Base-by-base conservation (phyloP, 2,329 filamentous ascomycete species). In the Seiridium cupressi region DNA sequence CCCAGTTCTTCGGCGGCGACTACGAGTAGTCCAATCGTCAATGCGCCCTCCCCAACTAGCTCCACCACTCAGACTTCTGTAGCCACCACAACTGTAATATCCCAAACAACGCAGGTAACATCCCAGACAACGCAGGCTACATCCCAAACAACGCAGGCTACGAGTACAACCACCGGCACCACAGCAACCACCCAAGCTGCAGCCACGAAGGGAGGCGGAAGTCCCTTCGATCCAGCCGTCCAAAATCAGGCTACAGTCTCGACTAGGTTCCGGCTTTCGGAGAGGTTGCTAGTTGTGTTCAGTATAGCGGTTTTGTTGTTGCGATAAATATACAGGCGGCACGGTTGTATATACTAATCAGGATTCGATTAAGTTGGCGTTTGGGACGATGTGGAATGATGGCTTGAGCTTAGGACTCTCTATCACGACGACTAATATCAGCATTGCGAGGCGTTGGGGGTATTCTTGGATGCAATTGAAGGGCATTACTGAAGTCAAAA, bases 171-270 rank as follows among this genome's bases (percentile, higher is more conserved):
- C 3, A 51, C 9, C 18, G n/a, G 10, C 8, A 44, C 53, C 11
- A 32, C 40, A n/a, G 40, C 31, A 47, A 55, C 36, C 13, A 18
- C 35, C 31, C 40, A 46, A 18, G 5, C 55, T 8, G 31, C 40
- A 10, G 40, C 13, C 8, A 42, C 44, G n/a, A 35, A 36, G 13
- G 66, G 67, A 26, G 66, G 67, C 46, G 67, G 66, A 31, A 68
- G 65, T 47, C 66, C 67, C 11, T 68, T 69, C 31, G 67, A 69
- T 56, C 26, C 55, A 7, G 59, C 61, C 26, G 34, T 49, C 3
- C 32, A 32, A 32, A 42, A 34, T 32, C 55, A 58, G n/a, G 36
- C 48, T 31, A 51, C 47, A 49, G 49, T 38, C 26, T 54, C 53
- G 32, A 18, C 34, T 32, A 55, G 34, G 9, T 47, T 44, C 31